phyloP scores from a whole-genome alignment of 2,329 filamentous ascomycete species.

The Plectosphaerella cucumerina region DNA sequence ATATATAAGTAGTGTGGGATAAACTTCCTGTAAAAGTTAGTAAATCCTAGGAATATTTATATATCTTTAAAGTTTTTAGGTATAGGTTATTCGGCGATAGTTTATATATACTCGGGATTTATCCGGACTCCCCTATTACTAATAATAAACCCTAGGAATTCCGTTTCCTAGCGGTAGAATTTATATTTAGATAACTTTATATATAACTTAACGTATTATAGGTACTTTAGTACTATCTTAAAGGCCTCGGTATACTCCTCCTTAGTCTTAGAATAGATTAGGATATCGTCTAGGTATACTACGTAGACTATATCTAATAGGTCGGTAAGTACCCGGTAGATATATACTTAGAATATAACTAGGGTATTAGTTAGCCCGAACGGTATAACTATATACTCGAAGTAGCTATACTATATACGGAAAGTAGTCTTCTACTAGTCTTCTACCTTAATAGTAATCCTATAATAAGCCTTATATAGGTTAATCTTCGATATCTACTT shows the following conservation, averaged over 20 bases:
- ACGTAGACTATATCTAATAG: not conserved
- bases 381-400: not conserved
- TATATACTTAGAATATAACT: not conserved
- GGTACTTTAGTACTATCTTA: too few relatives aligned
- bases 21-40: slow-evolving; percentile 11
- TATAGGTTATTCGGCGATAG: not conserved
- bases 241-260: not conserved
- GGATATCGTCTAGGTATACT: not conserved
- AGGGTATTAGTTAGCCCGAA: not conserved
- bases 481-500: slow-evolving; percentile 27
- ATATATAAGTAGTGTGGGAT: slow-evolving; percentile 5
- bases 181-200: slow-evolving; percentile 1
- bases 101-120: slow-evolving; percentile 1
- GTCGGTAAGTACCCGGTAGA: not conserved
- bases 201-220: not conserved
- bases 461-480: slow-evolving; percentile 13
- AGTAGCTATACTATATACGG: not conserved
- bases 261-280: not conserved
- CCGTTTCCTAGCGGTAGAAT: not conserved
- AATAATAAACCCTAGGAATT: slow-evolving; percentile 8
- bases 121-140: not conserved
- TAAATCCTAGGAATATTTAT: slow-evolving; percentile 8
- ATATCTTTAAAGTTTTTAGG: slow-evolving; percentile 1
- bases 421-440: not conserved
- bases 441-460: slow-evolving; percentile 16